Evolutionary conservation across 768 basidiomycete species (phyloP), one percentile per base, ranked within the genome.

Genomic region (Pleurotus platypus): DNA sequence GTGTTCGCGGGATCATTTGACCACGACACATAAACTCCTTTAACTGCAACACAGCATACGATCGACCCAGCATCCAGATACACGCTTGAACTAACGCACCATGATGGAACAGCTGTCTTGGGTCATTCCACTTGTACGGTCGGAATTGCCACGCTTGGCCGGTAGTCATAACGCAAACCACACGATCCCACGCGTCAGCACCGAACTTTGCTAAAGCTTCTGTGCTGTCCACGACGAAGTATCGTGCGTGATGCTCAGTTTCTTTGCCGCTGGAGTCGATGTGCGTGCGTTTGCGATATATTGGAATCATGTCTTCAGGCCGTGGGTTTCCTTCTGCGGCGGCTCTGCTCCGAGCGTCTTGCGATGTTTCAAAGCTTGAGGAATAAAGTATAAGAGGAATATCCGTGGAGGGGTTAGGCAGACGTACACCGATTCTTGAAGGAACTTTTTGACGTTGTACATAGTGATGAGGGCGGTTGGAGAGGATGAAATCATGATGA

Each of bases 121-220:
- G 97, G 65, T 98, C 94, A 49, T 81, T 86, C 96, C 96, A 99
- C 68, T 96, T 95, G 75, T 98, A 98, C 15, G 92, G 89, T 57
- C 87, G 79, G 73, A 99, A 99, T 69, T 99, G 97, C 97, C 97
- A 98, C 30, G 90, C 89, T 63, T 98, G 96, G 1, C 97, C 97
- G 0, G 97, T 99, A 7, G 97, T 98, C 85, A 97, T 89, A 13
- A 99, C 96, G 62, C 95, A 97, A 3, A 97, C 89, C 4, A 99
- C 97, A 38, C 96, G 83, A 56, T 98, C 94, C 95, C 96, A 98
- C 2, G 93, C 90, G 59, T 97, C 95, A 3, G 89, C 78, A 4
- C 90, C 90, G 61, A 99, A 94, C 72, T 98, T 98, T 35, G 84
- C 81, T 20, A 99, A 75, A 1, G 96, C 94, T 63, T 99, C 96